phyloP scores from a whole-genome alignment of 331 rosid species.

The Saraca asoca region DNA sequence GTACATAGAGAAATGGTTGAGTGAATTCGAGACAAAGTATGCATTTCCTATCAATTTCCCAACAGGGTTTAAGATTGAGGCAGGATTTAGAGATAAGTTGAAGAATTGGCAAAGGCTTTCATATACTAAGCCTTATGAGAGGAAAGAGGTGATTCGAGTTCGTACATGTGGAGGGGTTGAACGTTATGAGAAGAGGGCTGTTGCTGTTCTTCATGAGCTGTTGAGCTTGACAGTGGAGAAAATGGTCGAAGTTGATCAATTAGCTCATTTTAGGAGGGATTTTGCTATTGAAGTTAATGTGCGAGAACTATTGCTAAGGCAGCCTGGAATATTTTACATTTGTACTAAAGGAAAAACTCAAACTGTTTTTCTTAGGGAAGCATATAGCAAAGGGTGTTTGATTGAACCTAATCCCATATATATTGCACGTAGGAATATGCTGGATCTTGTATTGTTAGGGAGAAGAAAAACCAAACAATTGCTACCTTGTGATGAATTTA shows the following conservation, averaged over 20 bases:
- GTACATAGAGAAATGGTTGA: slow-evolving; percentile 77
- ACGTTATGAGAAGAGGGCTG: slow-evolving; percentile 71
- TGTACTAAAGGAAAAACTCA: slow-evolving; percentile 64
- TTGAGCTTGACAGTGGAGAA: slow-evolving; percentile 83
- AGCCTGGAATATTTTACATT: slow-evolving; percentile 77
- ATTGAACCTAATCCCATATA: slow-evolving; percentile 56
- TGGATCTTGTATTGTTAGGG: slow-evolving; percentile 65
- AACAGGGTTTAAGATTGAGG: slow-evolving; percentile 59
- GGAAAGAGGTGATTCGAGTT: slow-evolving; percentile 44
- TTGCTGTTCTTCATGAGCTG: slow-evolving; percentile 78
- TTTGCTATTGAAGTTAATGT: slow-evolving; percentile 60
- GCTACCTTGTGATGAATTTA: slow-evolving; percentile 31
- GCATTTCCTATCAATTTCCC: slow-evolving; percentile 75
- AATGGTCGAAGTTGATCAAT: slow-evolving; percentile 74
- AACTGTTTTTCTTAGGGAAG: slow-evolving; percentile 73
- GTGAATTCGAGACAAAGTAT: slow-evolving; percentile 68
- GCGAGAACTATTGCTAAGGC: slow-evolving; percentile 59
- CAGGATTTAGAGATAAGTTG: slow-evolving; percentile 68
- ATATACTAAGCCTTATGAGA: slow-evolving; percentile 69
- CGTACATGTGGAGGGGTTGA: slow-evolving; percentile 58
- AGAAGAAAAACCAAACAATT: slow-evolving; percentile 49
- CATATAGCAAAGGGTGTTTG: slow-evolving; percentile 55
- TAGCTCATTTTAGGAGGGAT: slow-evolving; percentile 70
- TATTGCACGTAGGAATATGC: slow-evolving; percentile 53
- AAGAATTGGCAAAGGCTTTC: slow-evolving; percentile 87